Base-by-base conservation (phyloP, 495 filamentous ascomycete species). In the Mytilinidion resinicola region DNA sequence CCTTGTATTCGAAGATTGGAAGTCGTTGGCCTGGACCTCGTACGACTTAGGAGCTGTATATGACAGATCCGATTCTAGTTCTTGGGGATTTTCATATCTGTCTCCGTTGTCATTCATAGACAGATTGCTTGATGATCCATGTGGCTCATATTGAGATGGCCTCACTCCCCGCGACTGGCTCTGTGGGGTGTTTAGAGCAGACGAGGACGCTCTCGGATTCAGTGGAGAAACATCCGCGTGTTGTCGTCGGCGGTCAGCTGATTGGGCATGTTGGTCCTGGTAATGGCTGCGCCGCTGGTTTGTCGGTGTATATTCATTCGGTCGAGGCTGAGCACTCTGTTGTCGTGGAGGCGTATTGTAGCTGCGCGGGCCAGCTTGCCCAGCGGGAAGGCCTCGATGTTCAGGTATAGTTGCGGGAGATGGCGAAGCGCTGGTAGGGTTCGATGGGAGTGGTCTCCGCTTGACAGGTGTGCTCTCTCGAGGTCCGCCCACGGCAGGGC, bases 371-470 rank as follows among this genome's bases (percentile, higher is more conserved):
- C 62, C 63, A 17, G 65, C 48, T 15, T 63, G 57, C 20, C 54
- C 17, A 1, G 34, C 42, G 12, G 59, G 52, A 1, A 59, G 25
- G 6, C 55, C 35, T 39, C 61, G 53, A 51, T 65, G 62, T 12
- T 68, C 66, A 39, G 61, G 55, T 11, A 48, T 63, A 48, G 25
- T 34, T 12, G 33, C 53, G 5, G 65, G 63, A 44, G 64, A 65
- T 1, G 67, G 61, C 21, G 61, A 62, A 11, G 79, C 77, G 12
- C 78, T 81, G 48, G 84, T 76, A 9, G 87, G 86, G 68, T 89
- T 85, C 9, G 81, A 79, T 5, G 90, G 90, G 46, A 96, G 70
- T 3, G 91, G 91, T 36, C 91, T 82, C 59, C 91, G 78, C 71
- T 89, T 91, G 44, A 90, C 76, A 5, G 72, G 70, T 15, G 81